Percentiles rank a stretch among this genome's conserved stretches.
These are phyloP conservation scores for Tolypocladium ovalisporum DNA, from an alignment of 2,329 filamentous ascomycete genomes.

Conservation along the genomic window DNA sequence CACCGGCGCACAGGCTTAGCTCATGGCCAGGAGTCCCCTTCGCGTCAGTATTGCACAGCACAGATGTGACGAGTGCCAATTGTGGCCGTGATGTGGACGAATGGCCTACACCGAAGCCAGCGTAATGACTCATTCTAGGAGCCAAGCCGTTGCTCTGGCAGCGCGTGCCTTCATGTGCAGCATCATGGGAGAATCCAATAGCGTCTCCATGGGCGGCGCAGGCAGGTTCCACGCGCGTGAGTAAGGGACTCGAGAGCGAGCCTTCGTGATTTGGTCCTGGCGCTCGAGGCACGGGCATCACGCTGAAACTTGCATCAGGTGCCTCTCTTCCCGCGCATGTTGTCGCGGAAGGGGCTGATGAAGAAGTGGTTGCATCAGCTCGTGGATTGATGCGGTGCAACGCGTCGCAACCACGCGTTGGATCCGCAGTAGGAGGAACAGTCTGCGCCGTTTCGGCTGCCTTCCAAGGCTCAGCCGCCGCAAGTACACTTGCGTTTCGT, in stretches of 20 bases:
- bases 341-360: not conserved
- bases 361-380: not conserved
- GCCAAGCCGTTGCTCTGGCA: not conserved
- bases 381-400: not conserved
- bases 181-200: not conserved
- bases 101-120: not conserved
- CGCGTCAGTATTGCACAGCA: not conserved
- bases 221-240: not conserved
- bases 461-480: not conserved
- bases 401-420: not conserved
- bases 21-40: not conserved
- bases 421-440: not conserved
- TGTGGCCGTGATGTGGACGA: not conserved
- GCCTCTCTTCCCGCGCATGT: not conserved
- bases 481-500: not conserved
- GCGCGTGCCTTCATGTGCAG: not conserved
- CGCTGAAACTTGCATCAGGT: not conserved
- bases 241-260: not conserved
- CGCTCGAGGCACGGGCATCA: not conserved
- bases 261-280: not conserved
- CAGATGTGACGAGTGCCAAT: not conserved
- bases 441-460: not conserved
- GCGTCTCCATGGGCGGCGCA: not conserved
- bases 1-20: not conserved
- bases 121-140: not conserved